phyloP scores from a whole-genome alignment of 2,329 filamentous ascomycete species.

The Colletotrichum musicola region DNA sequence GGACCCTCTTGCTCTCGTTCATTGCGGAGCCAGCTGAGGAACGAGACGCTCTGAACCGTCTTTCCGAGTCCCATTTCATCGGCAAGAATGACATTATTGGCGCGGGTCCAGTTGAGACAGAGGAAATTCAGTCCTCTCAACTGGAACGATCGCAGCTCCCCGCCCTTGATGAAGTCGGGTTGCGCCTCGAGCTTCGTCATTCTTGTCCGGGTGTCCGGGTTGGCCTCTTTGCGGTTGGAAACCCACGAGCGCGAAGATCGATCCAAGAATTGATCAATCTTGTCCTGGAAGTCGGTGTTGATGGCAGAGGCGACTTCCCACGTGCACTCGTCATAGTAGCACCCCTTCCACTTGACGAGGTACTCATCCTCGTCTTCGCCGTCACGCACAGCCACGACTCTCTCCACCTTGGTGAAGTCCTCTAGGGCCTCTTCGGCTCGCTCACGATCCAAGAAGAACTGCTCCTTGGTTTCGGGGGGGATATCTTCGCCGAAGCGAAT shows the following conservation, averaged over 20 bases:
- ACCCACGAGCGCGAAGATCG: slow-evolving; percentile 83
- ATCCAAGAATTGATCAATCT: slow-evolving; percentile 92
- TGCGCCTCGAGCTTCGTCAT: slow-evolving; percentile 83
- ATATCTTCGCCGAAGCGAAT: slow-evolving; percentile 82
- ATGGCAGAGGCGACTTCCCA: slow-evolving; percentile 88
- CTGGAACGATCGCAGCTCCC: slow-evolving; percentile 92
- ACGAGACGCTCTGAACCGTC: slow-evolving; percentile 96
- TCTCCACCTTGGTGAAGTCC: slow-evolving; percentile 92
- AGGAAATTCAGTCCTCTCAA: slow-evolving; percentile 95
- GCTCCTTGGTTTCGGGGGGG: slow-evolving; percentile 87
- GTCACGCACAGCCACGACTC: slow-evolving; percentile 86
- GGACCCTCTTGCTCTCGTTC: slow-evolving; percentile 91
- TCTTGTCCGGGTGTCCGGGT: slow-evolving; percentile 78
- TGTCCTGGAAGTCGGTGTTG: slow-evolving; percentile 82
- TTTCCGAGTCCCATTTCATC: slow-evolving; percentile 99
- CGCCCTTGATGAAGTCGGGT: slow-evolving; percentile 85
- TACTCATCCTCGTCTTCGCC: slow-evolving; percentile 89
- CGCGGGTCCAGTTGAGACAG: slow-evolving; percentile 93
- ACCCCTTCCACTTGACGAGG: slow-evolving; percentile 95
- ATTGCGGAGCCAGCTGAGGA: slow-evolving; percentile 97
- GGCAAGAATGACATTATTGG: slow-evolving; percentile 95
- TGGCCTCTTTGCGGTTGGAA: slow-evolving; percentile 84
- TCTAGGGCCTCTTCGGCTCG: slow-evolving; percentile 88
- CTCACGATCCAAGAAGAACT: slow-evolving; percentile 95
- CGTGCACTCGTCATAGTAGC: slow-evolving; percentile 93